Evolutionary conservation across 768 basidiomycete genomes (phyloP).

Genomic region (Postia placenta): DNA sequence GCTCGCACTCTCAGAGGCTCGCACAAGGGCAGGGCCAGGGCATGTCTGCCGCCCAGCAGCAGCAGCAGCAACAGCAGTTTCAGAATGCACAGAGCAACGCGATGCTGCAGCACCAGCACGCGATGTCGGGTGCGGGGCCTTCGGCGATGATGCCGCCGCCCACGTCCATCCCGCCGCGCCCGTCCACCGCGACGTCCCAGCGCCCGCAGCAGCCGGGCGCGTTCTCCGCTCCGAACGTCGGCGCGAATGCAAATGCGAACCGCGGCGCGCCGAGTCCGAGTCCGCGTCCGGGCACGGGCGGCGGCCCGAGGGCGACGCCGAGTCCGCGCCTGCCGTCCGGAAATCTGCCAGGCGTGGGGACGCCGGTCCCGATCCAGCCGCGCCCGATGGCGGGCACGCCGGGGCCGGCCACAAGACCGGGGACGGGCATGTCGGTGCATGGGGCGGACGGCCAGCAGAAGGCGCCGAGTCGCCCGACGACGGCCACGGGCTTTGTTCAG

Average conservation of each 20-base stretch:
- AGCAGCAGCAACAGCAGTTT: neutral
- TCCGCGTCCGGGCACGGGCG: slow-evolving; percentile 13
- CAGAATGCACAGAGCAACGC: neutral
- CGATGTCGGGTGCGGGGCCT: neutral
- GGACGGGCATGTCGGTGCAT: slow-evolving; percentile 23
- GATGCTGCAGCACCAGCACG: slow-evolving; percentile 3
- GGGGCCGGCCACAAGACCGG: slow-evolving; percentile 19
- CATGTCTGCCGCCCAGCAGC: neutral
- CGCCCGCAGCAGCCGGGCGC: slow-evolving; percentile 8
- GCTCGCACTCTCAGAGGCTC: neutral
- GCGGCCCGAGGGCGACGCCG: slow-evolving; percentile 8
- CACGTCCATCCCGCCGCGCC: slow-evolving; percentile 21
- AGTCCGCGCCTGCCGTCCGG: slow-evolving; percentile 15
- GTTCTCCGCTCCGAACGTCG: neutral
- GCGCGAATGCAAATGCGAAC: too few species aligned
- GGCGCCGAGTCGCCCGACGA: slow-evolving; percentile 22
- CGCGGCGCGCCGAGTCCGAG: slow-evolving; percentile 12
- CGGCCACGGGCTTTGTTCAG: slow-evolving; percentile 19
- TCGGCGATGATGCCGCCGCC: slow-evolving; percentile 18
- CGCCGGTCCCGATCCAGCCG: slow-evolving; percentile 16
- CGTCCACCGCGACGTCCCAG: slow-evolving; percentile 16
- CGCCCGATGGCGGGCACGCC: slow-evolving; percentile 13
- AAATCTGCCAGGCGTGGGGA: slow-evolving; percentile 11
- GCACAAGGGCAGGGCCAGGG: slow-evolving; percentile 1
- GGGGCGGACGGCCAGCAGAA: slow-evolving; percentile 10